Base-by-base conservation (phyloP, 2,329 filamentous ascomycete species). In the Penicillium janthinellum region DNA sequence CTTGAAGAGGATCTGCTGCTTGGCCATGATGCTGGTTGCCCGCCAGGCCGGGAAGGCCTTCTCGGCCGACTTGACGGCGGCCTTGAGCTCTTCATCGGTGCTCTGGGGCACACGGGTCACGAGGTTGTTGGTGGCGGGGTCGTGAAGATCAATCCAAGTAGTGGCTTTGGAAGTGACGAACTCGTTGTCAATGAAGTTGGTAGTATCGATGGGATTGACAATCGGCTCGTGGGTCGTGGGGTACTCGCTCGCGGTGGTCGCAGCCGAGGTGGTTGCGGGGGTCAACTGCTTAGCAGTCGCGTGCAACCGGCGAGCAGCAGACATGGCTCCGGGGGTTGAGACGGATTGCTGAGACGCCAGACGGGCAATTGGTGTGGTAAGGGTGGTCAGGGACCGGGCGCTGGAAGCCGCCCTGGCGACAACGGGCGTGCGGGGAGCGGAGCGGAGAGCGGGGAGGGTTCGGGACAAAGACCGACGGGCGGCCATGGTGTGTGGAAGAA, bases 1-100 rank as follows among this genome's bases (percentile, higher is more conserved):
- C 72, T 87, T 87, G 81, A 88, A 88, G 78, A 88, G 84, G 70
- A 88, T 84, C 76, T 87, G 85, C 75, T 88, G 86, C 57, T 80
- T 78, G 62, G 79, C 74, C 59, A 88, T 82, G 70, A 88, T 77
- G 70, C 83, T 86, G 17, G 83, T 87, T 42, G 82, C 80, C 64
- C 79, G 83, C 86, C 86, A 88, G 61, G 78, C 77, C 37, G 83
- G 83, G 76, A 88, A 88, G 2, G 86, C 86, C 75, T 85, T 85
- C 76, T 86, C 76, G 14, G 86, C 86, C 66, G 84, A 86, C 68
- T 82, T 82, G 28, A 88, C 85, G 2, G 86, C 85, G 4, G 85
- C 85, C 66, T 80, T 79, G 61, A 88, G 79, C 76, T 88, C 86
- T 67, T 78, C 84, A 75, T 86, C 82, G n/a, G 86, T 88, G 71